Base-by-base conservation (phyloP, 2,329 filamentous ascomycete genomes). In the Alternaria novae-zelandiae region DNA sequence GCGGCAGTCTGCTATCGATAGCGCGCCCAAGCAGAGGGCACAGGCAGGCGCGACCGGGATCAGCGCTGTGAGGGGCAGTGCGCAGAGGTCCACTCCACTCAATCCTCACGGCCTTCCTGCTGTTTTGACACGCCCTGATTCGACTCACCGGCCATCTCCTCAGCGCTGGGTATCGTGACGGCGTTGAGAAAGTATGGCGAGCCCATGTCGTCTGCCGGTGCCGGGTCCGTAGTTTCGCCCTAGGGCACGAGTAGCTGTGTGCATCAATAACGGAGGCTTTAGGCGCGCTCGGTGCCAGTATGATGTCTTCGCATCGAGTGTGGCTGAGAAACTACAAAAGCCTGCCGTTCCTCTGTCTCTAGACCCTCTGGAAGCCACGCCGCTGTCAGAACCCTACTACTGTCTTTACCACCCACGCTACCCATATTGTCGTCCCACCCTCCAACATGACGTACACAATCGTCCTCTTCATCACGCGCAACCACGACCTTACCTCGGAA, bases 401-500 rank as follows among this genome's bases (percentile, higher is more conserved):
- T 28, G 23, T 45, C 56, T n/a, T 30, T 51, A 50, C 50, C 20
- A 53, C 20, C 32, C 12, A 21, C 50, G 54, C 45, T 53, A 26
- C 28, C 10, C 11, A 4, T 43, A 1, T 49, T 1, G 20, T 44
- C 30, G 11, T 23, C 28, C 46, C 41, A 28, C 26, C 50, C 45
- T 11, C 47, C 58, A 59, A 36, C 44, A 76, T 77, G 72, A 53
- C 71, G 2, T 78, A 71, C 61, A 69, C 66, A 36, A 59, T 74
- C 60, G 21, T 77, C 30, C 55, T 75, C 17, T 75, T 75, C 58
- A 26, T 77, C 21, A 75, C 72, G 3, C 67, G 74, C 45, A 72
- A 64, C 12, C 58, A 70, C 20, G 46, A 45, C 25, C 57, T 76
- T 43, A 69, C 71, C 5, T 60, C 71, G 11, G 67, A 73, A 6